These are phyloP conservation scores for Leptodontidium sp. DNA, from an alignment of 2,329 filamentous ascomycete genomes.

Conservation along the genomic window DNA sequence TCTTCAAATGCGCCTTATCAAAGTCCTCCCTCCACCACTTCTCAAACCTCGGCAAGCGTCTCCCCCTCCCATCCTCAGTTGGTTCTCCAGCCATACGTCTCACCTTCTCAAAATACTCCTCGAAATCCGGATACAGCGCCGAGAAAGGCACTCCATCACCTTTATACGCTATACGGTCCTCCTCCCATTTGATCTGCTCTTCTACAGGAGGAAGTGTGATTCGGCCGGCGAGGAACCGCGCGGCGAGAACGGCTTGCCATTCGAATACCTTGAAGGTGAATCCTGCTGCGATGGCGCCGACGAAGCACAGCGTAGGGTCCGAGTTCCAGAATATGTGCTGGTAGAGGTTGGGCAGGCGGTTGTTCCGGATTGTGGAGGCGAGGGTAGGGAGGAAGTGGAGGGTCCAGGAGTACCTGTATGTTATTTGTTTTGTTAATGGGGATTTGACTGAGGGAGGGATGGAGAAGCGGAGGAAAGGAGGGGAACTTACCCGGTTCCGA, in stretches of 20 bases:
- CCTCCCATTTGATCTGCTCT: conserved; percentile 65
- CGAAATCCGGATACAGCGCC: conserved; percentile 67
- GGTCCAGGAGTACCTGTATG: conserved; percentile 62
- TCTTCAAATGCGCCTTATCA: conserved; percentile 60
- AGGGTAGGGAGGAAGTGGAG: conserved; percentile 66
- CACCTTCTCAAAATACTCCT: conserved; percentile 69
- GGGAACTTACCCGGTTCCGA: conserved; percentile 62
- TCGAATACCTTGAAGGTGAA: conserved; percentile 75
- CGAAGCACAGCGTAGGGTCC: conserved; percentile 64
- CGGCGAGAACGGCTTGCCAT: conserved; percentile 71
- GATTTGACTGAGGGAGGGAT: too few species aligned
- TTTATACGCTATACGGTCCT: conserved; percentile 57
- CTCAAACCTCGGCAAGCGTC: conserved; percentile 55
- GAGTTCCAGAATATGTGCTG: conserved; percentile 63
- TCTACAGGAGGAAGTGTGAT: conserved; percentile 56
- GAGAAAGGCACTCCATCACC: conserved; percentile 66
- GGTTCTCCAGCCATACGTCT: conserved; percentile 58
- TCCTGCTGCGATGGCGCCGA: conserved; percentile 64
- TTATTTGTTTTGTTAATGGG: neutral
- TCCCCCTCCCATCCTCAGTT: conserved; percentile 52
- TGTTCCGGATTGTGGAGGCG: conserved; percentile 54
- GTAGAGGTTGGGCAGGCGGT: conserved; percentile 63
- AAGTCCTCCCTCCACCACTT: conserved; percentile 59
- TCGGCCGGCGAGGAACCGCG: conserved; percentile 64
- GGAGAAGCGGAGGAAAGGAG: neutral